phyloP scores from a whole-genome alignment of 106 monocot genomes.

The Posidonia australis region DNA sequence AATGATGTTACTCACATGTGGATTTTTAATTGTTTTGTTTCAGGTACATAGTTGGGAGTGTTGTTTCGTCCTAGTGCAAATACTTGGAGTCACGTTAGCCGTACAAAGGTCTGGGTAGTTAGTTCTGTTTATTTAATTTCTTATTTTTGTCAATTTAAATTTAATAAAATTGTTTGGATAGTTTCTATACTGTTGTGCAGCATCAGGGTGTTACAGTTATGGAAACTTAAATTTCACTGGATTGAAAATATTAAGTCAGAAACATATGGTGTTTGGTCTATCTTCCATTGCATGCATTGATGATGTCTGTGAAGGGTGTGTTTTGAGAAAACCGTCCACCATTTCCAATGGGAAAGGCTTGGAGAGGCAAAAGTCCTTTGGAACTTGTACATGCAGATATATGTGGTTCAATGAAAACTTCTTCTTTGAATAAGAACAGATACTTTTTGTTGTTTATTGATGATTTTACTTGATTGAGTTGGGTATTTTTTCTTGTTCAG shows the following conservation, averaged over 20 bases:
- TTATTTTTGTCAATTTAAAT: too few species aligned
- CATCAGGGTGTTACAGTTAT: not conserved
- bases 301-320: slow-evolving; percentile 13
- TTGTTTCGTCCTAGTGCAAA: too few species aligned
- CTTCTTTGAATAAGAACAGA: not conserved
- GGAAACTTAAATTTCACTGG: slow-evolving; percentile 5
- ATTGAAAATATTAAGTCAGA: not conserved
- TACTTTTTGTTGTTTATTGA: slow-evolving; percentile 14
- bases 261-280: not conserved
- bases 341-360: not conserved
- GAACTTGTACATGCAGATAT: slow-evolving; percentile 12
- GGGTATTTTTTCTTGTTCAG: not conserved
- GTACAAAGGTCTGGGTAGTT: too few species aligned
- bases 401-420: slow-evolving; percentile 8
- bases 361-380: slow-evolving; percentile 6
- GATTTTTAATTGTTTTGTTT: too few species aligned
- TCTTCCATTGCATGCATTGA: not conserved
- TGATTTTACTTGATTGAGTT: too few species aligned
- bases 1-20: too few species aligned
- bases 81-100: too few species aligned
- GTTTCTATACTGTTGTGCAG: too few species aligned
- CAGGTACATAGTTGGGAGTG: too few species aligned
- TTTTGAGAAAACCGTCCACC: slow-evolving; percentile 3
- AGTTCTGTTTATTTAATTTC: too few species aligned
- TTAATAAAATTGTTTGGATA: too few species aligned